These are phyloP conservation scores for Rhizoctonia solani DNA, from an alignment of 1,284 basidiomycete genomes.

Conservation along the genomic window DNA sequence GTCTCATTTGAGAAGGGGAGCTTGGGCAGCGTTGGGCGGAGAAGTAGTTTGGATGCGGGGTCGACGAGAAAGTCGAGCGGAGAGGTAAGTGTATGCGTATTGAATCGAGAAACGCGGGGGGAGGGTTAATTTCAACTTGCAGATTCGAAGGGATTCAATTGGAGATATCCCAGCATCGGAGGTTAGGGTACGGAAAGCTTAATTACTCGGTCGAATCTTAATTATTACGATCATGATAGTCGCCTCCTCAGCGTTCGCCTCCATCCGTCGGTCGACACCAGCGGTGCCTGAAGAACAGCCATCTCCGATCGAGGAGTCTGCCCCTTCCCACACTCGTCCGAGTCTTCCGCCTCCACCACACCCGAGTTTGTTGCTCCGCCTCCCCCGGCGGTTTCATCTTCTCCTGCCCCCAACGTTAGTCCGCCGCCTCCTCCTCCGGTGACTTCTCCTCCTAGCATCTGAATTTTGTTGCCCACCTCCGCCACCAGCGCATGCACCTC, in stretches of 20 bases:
- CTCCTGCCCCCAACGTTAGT: not conserved
- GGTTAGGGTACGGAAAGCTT: not conserved
- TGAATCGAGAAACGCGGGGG: not conserved
- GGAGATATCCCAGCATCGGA: not conserved
- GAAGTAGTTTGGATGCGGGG: not conserved
- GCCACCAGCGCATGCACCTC: slow-evolving; percentile 7
- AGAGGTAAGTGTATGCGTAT: slow-evolving; percentile 2
- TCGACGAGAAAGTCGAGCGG: slow-evolving; percentile 1
- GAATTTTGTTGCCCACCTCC: slow-evolving; percentile 3
- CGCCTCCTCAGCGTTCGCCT: slow-evolving; percentile 12
- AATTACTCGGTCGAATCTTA: not conserved
- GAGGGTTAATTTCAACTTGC: too few species aligned
- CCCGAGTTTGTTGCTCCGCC: slow-evolving; percentile 6
- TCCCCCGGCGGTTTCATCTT: slow-evolving; percentile 13
- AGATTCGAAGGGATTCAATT: slow-evolving; percentile 7
- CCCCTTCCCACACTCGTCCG: not conserved
- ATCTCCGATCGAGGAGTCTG: not conserved
- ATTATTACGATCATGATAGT: too few species aligned
- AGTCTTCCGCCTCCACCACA: slow-evolving; percentile 21
- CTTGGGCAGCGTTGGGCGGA: slow-evolving; percentile 11
- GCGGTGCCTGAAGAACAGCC: slow-evolving; percentile 12
- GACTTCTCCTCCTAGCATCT: slow-evolving; percentile 12
- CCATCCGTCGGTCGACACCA: slow-evolving; percentile 22
- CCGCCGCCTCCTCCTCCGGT: too few species aligned
- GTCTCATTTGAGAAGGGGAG: not conserved